Base-by-base conservation (phyloP, 805 yeast genomes). In the Myxozyma kluyveri region DNA sequence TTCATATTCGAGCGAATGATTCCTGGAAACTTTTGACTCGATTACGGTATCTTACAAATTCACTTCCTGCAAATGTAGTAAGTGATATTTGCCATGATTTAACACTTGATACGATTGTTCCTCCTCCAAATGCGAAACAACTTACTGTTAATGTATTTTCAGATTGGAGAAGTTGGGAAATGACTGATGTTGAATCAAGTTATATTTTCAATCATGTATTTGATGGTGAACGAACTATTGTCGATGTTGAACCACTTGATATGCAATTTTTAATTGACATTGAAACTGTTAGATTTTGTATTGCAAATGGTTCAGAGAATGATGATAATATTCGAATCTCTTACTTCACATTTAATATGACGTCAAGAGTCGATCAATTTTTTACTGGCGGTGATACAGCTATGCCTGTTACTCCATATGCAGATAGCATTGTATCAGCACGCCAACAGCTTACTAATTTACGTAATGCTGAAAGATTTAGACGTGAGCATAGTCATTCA, bases 91-190 rank as follows among this genome's bases (percentile, higher is more conserved):
- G 65, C 1, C 54, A 67, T 0, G 75, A 80, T 72, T 65, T 73
- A 79, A 17, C 38, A 6, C 21, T 10, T 12, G 57, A 51, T 22
- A 26, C 19, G 14, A 24, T 47, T 21, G 18, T 38, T 10, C 47
- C 58, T 0, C 83, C 88, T 0, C 57, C 54, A 0, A 70, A 75
- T 54, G 89, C 89, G 0, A 72, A 74, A 52, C 70, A 72, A 6
- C 75, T 75, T 14, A 86, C 87, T 1, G 66, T 80, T 22, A 69
- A 74, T 2, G 74, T 82, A 1, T 88, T 89, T 61, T 73, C 82
- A 0, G 72, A 76, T 12, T 93, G 98, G 97, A 79, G 97, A 72
- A 81, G 82, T 53, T 90, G 98, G 97, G 99, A 91, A 61, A 83
- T 86, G 40, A 74, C 81, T 29, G 79, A 80, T 61, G 76, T 82